Evolutionary conservation across 805 yeast genomes (phyloP).

Genomic region (Candida chauliodis): DNA sequence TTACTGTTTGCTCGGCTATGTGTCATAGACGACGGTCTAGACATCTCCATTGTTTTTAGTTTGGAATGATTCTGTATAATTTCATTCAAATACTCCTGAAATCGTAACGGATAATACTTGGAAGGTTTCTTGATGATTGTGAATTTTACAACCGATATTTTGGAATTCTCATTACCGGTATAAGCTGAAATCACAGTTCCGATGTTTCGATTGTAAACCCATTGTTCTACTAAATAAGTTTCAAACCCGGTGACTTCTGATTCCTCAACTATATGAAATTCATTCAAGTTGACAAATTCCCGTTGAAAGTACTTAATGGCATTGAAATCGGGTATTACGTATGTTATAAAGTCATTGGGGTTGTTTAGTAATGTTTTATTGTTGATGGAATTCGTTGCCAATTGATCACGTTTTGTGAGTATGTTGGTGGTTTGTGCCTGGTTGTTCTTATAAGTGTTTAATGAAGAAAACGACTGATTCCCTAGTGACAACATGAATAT

Average conservation of each 20-base stretch:
- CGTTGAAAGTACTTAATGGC: constrained; percentile 47
- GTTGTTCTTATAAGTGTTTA: background rate
- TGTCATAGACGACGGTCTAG: constrained; percentile 6
- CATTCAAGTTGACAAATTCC: constrained; percentile 30
- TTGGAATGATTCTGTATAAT: constrained; percentile 63
- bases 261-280: constrained; percentile 41
- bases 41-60: constrained; percentile 49
- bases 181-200: constrained; percentile 72
- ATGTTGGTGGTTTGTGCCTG: background rate
- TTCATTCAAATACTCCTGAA: constrained; percentile 63
- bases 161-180: constrained; percentile 78
- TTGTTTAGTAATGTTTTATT: constrained; percentile 1
- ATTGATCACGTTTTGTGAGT: background rate
- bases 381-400: constrained; percentile 2
- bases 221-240: constrained; percentile 88
- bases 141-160: constrained; percentile 53
- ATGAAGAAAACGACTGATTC: background rate
- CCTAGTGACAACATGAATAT: background rate
- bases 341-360: constrained; percentile 27
- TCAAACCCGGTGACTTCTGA: constrained; percentile 71
- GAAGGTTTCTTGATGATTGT: constrained; percentile 49
- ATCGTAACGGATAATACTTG: constrained; percentile 45
- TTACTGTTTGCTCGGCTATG: constrained; percentile 4
- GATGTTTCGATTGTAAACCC: constrained; percentile 73
- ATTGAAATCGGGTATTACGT: constrained; percentile 54